A percentile compares a stretch with the other conserved stretches of the same genome.
These are phyloP conservation scores for Mercurialis annua DNA, from an alignment of 345 rosid species.

Conservation along the genomic window DNA sequence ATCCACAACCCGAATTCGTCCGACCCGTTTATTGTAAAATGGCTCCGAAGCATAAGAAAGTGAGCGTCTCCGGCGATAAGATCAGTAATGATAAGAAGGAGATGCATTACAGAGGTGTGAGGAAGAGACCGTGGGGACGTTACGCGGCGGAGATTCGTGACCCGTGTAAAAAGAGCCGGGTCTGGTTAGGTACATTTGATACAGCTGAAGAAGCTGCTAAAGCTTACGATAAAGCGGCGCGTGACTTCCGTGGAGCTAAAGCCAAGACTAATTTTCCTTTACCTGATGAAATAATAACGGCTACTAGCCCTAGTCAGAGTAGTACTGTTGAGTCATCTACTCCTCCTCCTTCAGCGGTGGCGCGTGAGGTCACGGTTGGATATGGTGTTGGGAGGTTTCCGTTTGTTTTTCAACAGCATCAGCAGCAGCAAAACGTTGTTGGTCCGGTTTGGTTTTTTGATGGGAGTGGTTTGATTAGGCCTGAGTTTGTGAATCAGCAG, in stretches of 20 bases:
- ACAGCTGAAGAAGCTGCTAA: slow-evolving; percentile 68
- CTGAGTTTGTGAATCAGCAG: slow-evolving; percentile 36
- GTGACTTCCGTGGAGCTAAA: slow-evolving; percentile 59
- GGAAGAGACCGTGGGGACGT: slow-evolving; percentile 75
- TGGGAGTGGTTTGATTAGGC: slow-evolving; percentile 25
- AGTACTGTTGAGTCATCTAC: slow-evolving; percentile 43
- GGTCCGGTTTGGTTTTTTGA: slow-evolving; percentile 37
- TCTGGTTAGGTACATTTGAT: slow-evolving; percentile 74
- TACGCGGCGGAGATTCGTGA: slow-evolving; percentile 83
- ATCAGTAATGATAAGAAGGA: slow-evolving; percentile 23
- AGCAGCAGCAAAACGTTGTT: slow-evolving; percentile 27
- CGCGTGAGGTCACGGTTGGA: slow-evolving; percentile 32
- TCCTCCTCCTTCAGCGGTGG: slow-evolving; percentile 16
- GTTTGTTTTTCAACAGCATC: slow-evolving; percentile 43
- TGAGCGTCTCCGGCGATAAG: neutral
- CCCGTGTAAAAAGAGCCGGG: slow-evolving; percentile 60
- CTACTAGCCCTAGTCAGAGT: slow-evolving; percentile 34
- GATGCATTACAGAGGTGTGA: slow-evolving; percentile 54
- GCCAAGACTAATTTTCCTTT: slow-evolving; percentile 68
- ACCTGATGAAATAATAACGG: slow-evolving; percentile 15
- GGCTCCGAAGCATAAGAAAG: slow-evolving; percentile 33
- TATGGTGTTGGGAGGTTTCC: slow-evolving; percentile 38
- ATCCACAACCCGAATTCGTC: neutral
- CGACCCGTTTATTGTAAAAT: slow-evolving; percentile 8
- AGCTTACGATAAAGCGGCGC: slow-evolving; percentile 63